Base-by-base conservation (phyloP, 306 rosid species). In the Mimosa pudica region DNA sequence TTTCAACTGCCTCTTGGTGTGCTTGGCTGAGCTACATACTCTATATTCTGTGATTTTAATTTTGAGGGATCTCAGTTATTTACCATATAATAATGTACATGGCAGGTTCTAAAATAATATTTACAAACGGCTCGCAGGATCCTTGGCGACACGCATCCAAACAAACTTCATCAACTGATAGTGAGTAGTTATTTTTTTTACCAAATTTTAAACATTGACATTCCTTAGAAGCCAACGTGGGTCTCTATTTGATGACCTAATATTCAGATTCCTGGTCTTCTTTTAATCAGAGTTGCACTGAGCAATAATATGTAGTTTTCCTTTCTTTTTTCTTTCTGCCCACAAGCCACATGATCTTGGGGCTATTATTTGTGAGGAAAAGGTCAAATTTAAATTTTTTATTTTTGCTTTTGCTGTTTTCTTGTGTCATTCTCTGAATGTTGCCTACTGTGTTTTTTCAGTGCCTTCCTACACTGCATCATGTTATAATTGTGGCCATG, bases 61-160 rank as follows among this genome's bases (percentile, higher is more conserved):
- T 66, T 12, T 30, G 63, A 47, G 72, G 35, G 66, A 18, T 44
- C 44, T 63, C 55, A 48, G 61, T 79, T 71, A 77, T 72, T 18
- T 73, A 8, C 82, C 77, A 77, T 86, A 38, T 65, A 65, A 63
- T 71, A 75, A 82, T 55, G 45, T 83, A 52, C 76, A 71, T 76
- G 83, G 63, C 89, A 94, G 98, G 98, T 74, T 85, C 97, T 36
- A 94, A 91, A 81, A 92, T 94, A 83, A 71, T 94, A 38, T 94
- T 94, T 77, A 76, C 92, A 79, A 94, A 94, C 81, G 97, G 98
- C 73, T 94, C 98, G 6, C 98, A 94, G 84, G 98, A 94, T 83
- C 98, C 98, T 13, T 94, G 98, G 98, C 98, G 98, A 70, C 97
- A 74, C 55, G 98, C 98, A 10, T 91, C 98, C 7, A 94, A 92